Percentiles rank a stretch among this genome's conserved stretches.
Evolutionary conservation across 768 basidiomycete genomes (phyloP).

Genomic region (Paxillus involutus): DNA sequence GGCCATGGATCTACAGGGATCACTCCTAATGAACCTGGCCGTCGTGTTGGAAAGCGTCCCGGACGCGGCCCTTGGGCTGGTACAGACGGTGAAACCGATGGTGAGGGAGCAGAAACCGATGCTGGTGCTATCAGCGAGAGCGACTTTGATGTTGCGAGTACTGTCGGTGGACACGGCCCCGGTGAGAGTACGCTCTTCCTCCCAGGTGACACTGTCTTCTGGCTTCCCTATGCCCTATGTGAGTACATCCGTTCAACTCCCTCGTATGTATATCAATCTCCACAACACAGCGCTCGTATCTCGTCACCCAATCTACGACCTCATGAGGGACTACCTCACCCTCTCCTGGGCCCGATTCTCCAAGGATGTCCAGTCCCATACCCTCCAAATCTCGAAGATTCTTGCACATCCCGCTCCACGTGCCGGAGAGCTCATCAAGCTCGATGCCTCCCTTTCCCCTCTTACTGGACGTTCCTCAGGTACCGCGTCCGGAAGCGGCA

Average conservation of each 20-base stretch:
- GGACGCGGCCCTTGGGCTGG: conserved; percentile 72
- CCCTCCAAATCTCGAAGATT: conserved; percentile 86
- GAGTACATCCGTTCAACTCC: conserved; percentile 29
- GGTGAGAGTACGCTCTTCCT: conserved; percentile 89
- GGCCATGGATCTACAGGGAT: conserved; percentile 43
- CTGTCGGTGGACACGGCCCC: conserved; percentile 69
- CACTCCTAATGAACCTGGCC: conserved; percentile 47
- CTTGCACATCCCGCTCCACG: conserved; percentile 86
- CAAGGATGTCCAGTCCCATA: conserved; percentile 92
- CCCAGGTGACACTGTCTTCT: conserved; percentile 88
- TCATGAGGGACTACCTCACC: conserved; percentile 95
- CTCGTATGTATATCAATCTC: conserved; percentile 8
- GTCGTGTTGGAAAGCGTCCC: conserved; percentile 60
- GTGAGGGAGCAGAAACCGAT: conserved; percentile 69
- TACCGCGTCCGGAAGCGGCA: conserved; percentile 30
- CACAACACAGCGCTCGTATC: conserved; percentile 73
- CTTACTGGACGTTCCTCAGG: conserved; percentile 42
- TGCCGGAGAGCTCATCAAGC: conserved; percentile 80
- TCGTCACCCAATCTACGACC: conserved; percentile 89
- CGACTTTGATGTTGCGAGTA: conserved; percentile 82
- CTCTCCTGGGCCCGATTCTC: conserved; percentile 93
- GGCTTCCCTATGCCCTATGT: conserved; percentile 94
- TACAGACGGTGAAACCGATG: conserved; percentile 69
- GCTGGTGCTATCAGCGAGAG: conserved; percentile 80
- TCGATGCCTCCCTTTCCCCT: conserved; percentile 74